Conservation (phyloP, 192 early-diverging fungal species). For the Coemansia reversa region DNA sequence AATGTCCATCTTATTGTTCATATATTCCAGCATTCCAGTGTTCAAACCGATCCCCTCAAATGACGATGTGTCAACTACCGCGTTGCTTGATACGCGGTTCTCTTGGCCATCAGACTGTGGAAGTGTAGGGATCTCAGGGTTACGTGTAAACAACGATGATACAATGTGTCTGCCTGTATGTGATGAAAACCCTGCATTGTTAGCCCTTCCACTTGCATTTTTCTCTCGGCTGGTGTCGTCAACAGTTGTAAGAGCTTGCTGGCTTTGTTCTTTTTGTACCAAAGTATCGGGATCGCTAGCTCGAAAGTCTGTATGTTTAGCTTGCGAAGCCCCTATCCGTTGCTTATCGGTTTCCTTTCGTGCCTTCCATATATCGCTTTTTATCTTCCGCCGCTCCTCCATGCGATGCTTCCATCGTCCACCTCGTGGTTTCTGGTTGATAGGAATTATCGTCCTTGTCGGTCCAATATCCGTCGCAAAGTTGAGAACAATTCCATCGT, state of each 20-base stretch:
- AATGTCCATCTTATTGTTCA: slow-evolving; percentile 74
- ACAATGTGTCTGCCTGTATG: slow-evolving; percentile 62
- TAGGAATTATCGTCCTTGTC: slow-evolving; percentile 15
- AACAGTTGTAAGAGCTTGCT: slow-evolving; percentile 1
- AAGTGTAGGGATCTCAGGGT: slow-evolving; percentile 58
- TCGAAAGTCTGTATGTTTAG: background rate
- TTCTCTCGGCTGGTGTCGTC: background rate
- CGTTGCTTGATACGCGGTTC: slow-evolving; percentile 44
- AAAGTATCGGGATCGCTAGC: background rate
- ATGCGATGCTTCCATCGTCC: slow-evolving; percentile 55
- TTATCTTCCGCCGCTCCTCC: slow-evolving; percentile 27
- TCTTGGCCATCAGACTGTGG: slow-evolving; percentile 18
- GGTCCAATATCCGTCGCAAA: slow-evolving; percentile 42
- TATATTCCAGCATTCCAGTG: slow-evolving; percentile 63
- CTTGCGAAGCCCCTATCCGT: background rate
- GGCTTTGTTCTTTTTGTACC: background rate
- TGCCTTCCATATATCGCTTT: slow-evolving; percentile 35
- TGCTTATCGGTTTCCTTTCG: slow-evolving; percentile 14
- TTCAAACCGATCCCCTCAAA: slow-evolving; percentile 82
- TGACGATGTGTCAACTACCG: slow-evolving; percentile 49
- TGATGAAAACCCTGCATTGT: slow-evolving; percentile 47
- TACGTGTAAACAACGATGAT: slow-evolving; percentile 81
- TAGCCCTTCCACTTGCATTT: slow-evolving; percentile 16
- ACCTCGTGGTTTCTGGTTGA: slow-evolving; percentile 32
- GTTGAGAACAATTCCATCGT: slow-evolving; percentile 72